Evolutionary conservation across 352 stramenopile species (phyloP).

Genomic region (Phytopythium kandeliae): DNA sequence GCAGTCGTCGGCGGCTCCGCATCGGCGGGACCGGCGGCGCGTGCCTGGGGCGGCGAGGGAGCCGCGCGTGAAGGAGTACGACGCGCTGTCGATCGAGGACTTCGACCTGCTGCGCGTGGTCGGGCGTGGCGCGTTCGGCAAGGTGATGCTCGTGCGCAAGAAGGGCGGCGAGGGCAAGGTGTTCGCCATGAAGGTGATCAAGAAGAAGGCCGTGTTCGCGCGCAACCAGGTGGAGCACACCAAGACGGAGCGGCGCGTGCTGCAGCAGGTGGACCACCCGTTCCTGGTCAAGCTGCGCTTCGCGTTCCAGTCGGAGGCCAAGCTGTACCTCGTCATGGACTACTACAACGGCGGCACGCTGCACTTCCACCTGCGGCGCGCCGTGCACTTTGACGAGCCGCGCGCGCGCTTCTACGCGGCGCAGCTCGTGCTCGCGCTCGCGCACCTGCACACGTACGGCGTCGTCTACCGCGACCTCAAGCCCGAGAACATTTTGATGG

Average conservation of each 20-base stretch:
- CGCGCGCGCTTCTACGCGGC: constrained; percentile 83
- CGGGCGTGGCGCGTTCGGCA: constrained; percentile 90
- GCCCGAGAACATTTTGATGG: constrained; percentile 85
- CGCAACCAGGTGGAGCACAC: constrained; percentile 85
- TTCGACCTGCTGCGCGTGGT: constrained; percentile 91
- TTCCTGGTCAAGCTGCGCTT: constrained; percentile 89
- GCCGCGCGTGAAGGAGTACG: constrained; percentile 27
- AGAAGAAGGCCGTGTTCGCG: constrained; percentile 71
- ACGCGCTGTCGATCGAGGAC: constrained; percentile 71
- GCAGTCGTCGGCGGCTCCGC: no score
- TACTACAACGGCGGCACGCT: constrained; percentile 83
- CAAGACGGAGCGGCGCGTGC: constrained; percentile 73
- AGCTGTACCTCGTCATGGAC: constrained; percentile 85
- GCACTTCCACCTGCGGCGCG: constrained; percentile 75
- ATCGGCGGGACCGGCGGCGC: no score
- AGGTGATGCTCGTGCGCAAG: constrained; percentile 86
- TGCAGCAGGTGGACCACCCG: constrained; percentile 75
- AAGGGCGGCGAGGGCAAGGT: constrained; percentile 70
- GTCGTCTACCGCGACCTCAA: constrained; percentile 85
- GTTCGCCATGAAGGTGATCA: constrained; percentile 83
- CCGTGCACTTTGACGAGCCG: constrained; percentile 71
- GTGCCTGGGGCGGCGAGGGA: constrained; percentile 8
- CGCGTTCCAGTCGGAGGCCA: constrained; percentile 81
- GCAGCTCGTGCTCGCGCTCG: constrained; percentile 80
- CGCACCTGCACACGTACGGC: constrained; percentile 80